These are phyloP conservation scores for Myxozyma vanderwaltii DNA, from an alignment of 805 yeast species.

Conservation along the genomic window DNA sequence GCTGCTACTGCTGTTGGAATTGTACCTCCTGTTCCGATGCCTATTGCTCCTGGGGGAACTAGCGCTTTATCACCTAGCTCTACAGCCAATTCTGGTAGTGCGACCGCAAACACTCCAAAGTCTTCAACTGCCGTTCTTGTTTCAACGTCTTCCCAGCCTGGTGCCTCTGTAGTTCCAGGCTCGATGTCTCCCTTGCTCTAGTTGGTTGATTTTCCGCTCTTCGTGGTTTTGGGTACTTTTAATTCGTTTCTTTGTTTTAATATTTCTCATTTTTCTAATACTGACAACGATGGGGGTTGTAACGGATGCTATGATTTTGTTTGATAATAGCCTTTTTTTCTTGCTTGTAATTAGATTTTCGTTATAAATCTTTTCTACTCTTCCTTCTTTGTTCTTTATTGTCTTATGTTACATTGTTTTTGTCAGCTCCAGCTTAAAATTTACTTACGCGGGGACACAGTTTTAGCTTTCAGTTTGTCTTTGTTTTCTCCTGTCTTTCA, in stretches of 20 bases:
- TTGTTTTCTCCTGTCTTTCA: too few relatives aligned
- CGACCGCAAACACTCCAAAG: neutral
- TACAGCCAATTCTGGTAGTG: constrained; percentile 3
- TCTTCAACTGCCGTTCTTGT: constrained; percentile 4
- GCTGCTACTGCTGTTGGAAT: constrained; percentile 14
- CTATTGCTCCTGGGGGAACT: neutral
- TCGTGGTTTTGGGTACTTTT: neutral
- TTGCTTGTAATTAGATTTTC: too few relatives aligned
- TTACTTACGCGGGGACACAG: too few relatives aligned
- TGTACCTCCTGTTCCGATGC: constrained; percentile 9
- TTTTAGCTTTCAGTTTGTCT: too few relatives aligned
- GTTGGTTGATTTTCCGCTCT: neutral
- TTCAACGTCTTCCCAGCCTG: neutral
- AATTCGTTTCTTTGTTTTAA: neutral
- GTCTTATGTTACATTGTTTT: too few relatives aligned
- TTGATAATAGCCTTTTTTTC: too few relatives aligned
- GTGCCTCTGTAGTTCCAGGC: neutral
- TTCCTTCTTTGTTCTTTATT: too few relatives aligned
- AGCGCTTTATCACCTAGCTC: constrained; percentile 6
- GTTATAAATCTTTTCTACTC: too few relatives aligned
- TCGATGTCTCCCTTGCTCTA: neutral
- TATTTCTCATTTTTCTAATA: neutral
- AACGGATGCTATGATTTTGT: too few relatives aligned
- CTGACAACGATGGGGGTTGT: too few relatives aligned
- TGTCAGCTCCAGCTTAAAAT: too few relatives aligned